Percentiles rank a stretch among this genome's conserved stretches.
phyloP scores from a whole-genome alignment of 163 green algal species.

The Volvox carteri region DNA sequence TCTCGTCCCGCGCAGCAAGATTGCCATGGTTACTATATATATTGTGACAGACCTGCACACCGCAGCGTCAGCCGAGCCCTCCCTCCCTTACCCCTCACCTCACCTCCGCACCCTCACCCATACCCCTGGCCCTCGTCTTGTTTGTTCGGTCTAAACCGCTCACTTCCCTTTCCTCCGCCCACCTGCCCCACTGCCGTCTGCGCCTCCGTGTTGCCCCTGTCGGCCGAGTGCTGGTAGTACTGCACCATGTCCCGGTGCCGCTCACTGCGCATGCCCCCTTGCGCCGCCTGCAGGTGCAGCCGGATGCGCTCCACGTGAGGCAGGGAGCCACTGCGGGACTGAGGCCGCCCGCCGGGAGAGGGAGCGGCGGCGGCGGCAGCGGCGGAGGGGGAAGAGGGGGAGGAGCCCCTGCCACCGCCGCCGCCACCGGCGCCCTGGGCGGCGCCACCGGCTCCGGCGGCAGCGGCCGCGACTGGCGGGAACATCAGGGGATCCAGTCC shows the following conservation, averaged over 20 bases:
- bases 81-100: too few species aligned
- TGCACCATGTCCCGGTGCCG: slow-evolving; percentile 88
- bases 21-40: too few species aligned
- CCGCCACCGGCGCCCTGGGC: background rate
- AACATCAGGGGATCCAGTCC: background rate
- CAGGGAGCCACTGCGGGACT: slow-evolving; percentile 25
- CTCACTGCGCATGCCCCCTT: slow-evolving; percentile 54
- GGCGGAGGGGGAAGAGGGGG: background rate
- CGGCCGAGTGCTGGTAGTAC: slow-evolving; percentile 95
- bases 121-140: too few species aligned
- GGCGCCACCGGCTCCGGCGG: background rate
- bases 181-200: slow-evolving; percentile 83
- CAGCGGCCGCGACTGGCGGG: too few species aligned
- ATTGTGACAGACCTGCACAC: too few species aligned
- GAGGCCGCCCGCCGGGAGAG: background rate
- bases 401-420: background rate
- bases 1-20: too few species aligned
- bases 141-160: too few species aligned
- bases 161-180: background rate
- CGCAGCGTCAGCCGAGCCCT: too few species aligned
- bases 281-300: slow-evolving; percentile 66
- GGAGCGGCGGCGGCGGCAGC: background rate
- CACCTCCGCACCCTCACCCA: too few species aligned
- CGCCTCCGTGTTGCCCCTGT: slow-evolving; percentile 92
- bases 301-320: slow-evolving; percentile 74